A percentile compares a stretch with the other conserved stretches of the same genome.
phyloP scores from a whole-genome alignment of 345 rosid species.

The Erucastrum elatum region DNA sequence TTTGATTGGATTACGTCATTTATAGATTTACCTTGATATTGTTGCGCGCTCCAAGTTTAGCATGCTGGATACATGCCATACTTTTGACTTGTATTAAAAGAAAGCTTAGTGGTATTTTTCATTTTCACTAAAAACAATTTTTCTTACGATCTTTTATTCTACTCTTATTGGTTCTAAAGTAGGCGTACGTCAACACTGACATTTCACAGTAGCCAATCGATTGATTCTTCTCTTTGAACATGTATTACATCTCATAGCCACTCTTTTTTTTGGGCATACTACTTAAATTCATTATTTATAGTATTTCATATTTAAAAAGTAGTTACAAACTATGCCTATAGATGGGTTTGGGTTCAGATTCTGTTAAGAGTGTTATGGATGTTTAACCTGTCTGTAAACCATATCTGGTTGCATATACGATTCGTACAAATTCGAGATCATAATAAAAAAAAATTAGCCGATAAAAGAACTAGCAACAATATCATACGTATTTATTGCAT shows the following conservation, averaged over 20 bases:
- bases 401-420: background rate
- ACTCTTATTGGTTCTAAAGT: slow-evolving; percentile 14
- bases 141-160: slow-evolving; percentile 15
- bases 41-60: slow-evolving; percentile 8
- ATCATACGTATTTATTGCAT: too few relatives aligned
- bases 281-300: background rate
- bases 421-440: background rate
- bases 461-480: too few relatives aligned
- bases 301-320: background rate
- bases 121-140: background rate
- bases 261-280: background rate
- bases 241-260: slow-evolving; percentile 10
- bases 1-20: background rate
- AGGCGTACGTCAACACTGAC: slow-evolving; percentile 21
- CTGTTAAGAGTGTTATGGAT: background rate
- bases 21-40: slow-evolving; percentile 9
- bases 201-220: slow-evolving; percentile 2
- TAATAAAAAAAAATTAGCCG: background rate
- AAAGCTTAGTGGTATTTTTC: background rate
- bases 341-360: background rate
- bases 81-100: slow-evolving; percentile 10
- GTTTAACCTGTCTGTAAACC: background rate
- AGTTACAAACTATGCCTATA: background rate
- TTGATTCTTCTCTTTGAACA: slow-evolving; percentile 1
- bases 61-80: slow-evolving; percentile 15